Evolutionary conservation across 2,329 filamentous ascomycete species (phyloP), one percentile per base, ranked within the genome.

Genomic region (Colletotrichum agaves): DNA sequence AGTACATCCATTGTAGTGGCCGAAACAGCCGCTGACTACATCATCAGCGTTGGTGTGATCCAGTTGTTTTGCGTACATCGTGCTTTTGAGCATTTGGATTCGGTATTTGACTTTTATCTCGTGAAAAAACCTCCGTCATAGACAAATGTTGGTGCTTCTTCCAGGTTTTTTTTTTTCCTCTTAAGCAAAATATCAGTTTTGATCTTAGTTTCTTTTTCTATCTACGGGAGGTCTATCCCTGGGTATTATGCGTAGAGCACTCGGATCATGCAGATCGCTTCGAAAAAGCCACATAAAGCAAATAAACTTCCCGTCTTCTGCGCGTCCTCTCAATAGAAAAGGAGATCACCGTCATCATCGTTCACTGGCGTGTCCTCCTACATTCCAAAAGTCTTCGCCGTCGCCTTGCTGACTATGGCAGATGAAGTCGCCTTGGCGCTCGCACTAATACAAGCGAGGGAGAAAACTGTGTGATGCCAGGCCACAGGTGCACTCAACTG

Each of bases 171-270:
- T 52, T 52, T 23, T 33, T 23, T 5, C 15, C n/a, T 50, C 50
- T 5, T 3, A 31, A 37, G 31, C 17, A 21, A 27, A 27, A 27
- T 5, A 27, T 27, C 27, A 27, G 6, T 7, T 27, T 7, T 27
- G 21, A 27, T 7, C 27, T 5, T 27, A 7, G 27, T 7, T 21
- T 12, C 17, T 49, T 56, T 35, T 63, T 37, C 19, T 33, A 63
- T 57, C 35, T 44, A 27, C 23, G 27, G 44, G 44, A 35, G 7
- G 47, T 5, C 21, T 8, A 33, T 57, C 52, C 23, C 52, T 33
- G 50, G 63, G 37, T 67, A 67, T 64, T 64, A 43, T 59, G n/a
- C 46, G n/a, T 52, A 33, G 39, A 44, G 44, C 11, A 52, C 23
- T 31, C 17, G 35, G n/a, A 37, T 21, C 27, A n/a, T 33, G 19